Conservation (phyloP, 2,329 filamentous ascomycete species). For the Stromatinia cepivora region DNA sequence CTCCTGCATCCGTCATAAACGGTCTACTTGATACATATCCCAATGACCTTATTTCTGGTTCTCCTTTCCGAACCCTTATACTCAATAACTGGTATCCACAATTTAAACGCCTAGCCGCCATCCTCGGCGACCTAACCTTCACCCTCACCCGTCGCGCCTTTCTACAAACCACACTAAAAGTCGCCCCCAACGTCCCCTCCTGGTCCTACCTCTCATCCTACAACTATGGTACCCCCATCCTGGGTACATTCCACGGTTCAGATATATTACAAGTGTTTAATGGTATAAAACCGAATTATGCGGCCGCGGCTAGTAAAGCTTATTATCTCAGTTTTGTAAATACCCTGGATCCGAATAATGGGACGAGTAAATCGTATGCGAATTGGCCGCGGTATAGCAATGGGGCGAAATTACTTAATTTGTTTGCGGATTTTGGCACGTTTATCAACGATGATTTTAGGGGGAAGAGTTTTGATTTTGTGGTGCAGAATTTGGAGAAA, state of each 20-base stretch:
- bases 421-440: conserved; percentile 44
- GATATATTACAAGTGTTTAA: conserved; percentile 68
- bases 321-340: conserved; percentile 76
- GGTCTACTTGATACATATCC: conserved; percentile 64
- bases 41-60: conserved; percentile 52
- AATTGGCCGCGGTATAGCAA: conserved; percentile 54
- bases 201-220: conserved; percentile 80
- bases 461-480: conserved; percentile 45
- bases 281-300: conserved; percentile 44
- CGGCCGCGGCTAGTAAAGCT: conserved; percentile 58
- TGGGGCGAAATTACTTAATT: conserved; percentile 50
- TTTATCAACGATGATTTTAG: conserved; percentile 53
- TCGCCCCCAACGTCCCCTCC: conserved; percentile 58
- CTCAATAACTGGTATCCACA: conserved; percentile 74
- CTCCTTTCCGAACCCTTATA: conserved; percentile 68
- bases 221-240: conserved; percentile 65
- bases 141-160: conserved; percentile 68
- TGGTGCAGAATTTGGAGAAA: conserved; percentile 39
- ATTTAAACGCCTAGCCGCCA: conserved; percentile 74
- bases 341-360: conserved; percentile 67
- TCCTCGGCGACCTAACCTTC: conserved; percentile 75
- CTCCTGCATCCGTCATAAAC: conserved; percentile 52
- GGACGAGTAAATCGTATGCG: conserved; percentile 43
- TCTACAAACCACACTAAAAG: conserved; percentile 49
- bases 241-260: conserved; percentile 74